A percentile compares a stretch with the other conserved stretches of the same genome.
phyloP scores from a whole-genome alignment of 2,329 filamentous ascomycete genomes.

The Arthrobotrys sinensis region DNA sequence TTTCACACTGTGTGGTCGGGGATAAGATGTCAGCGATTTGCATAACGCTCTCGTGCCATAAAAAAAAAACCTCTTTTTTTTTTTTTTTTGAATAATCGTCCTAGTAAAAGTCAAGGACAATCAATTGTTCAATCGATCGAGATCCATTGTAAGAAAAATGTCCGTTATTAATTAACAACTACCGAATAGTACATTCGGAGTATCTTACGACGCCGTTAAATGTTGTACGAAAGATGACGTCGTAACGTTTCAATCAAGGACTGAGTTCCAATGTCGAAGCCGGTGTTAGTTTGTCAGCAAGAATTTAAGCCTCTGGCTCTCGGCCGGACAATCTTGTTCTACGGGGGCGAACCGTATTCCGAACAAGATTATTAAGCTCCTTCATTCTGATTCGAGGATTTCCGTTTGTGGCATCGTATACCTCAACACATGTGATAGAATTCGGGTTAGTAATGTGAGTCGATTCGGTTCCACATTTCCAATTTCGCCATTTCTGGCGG shows the following conservation, averaged over 20 bases:
- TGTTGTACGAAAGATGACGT: too few species aligned
- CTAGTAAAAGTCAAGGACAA: neutral
- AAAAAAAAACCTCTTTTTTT: too few species aligned
- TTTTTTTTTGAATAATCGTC: neutral
- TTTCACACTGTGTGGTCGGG: too few species aligned
- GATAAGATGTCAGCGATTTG: conserved; percentile 16
- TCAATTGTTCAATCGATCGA: too few species aligned
- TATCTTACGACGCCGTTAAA: too few species aligned
- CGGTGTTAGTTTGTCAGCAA: too few species aligned
- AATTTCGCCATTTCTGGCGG: neutral
- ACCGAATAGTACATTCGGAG: too few species aligned
- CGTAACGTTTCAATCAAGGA: too few species aligned
- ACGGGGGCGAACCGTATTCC: neutral
- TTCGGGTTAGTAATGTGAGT: neutral
- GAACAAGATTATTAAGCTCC: conserved; percentile 17
- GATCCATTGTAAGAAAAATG: too few species aligned
- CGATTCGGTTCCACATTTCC: neutral
- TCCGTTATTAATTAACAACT: too few species aligned
- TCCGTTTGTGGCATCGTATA: conserved; percentile 7
- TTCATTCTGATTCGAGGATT: neutral
- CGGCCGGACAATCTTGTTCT: neutral
- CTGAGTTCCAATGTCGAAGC: too few species aligned
- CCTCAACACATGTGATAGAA: conserved; percentile 14
- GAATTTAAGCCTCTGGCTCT: neutral
- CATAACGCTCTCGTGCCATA: too few species aligned